Evolutionary conservation across 352 stramenopile species (phyloP).

Genomic region (Phytophthora brassicae): DNA sequence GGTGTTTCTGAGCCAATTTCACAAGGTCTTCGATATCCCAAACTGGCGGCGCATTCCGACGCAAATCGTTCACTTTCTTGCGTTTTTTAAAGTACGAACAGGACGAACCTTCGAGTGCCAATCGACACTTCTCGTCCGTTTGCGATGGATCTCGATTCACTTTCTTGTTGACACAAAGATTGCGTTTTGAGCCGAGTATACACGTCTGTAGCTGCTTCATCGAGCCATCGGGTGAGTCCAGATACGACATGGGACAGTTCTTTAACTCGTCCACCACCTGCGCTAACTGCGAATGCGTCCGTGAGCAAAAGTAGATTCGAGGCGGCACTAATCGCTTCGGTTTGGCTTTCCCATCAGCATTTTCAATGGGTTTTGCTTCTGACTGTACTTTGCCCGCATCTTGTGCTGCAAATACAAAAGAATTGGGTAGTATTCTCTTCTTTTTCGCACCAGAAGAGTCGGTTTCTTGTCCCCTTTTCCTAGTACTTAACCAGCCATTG

Average conservation of each 20-base stretch:
- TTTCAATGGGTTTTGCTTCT: conserved; percentile 10
- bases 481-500: background rate
- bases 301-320: conserved; percentile 88
- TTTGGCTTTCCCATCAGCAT: conserved; percentile 30
- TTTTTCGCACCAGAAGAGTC: conserved; percentile 15
- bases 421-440: conserved; percentile 31
- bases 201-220: conserved; percentile 72
- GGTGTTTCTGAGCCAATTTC: conserved; percentile 65
- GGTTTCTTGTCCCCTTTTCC: conserved; percentile 18
- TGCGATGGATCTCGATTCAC: conserved; percentile 59
- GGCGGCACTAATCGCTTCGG: conserved; percentile 42
- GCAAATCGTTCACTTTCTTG: conserved; percentile 40
- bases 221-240: conserved; percentile 41
- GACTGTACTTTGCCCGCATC: conserved; percentile 4
- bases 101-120: conserved; percentile 31
- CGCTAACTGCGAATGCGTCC: conserved; percentile 83
- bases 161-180: conserved; percentile 80
- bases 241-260: conserved; percentile 66
- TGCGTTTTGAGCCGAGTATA: conserved; percentile 75
- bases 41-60: conserved; percentile 50
- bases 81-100: conserved; percentile 42
- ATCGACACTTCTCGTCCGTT: conserved; percentile 79
- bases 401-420: conserved; percentile 22
- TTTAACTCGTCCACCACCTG: conserved; percentile 85
- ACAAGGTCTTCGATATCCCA: conserved; percentile 89